Base-by-base conservation (phyloP, 371 early-diverging fungal species). In the Rhizopus delemar region DNA sequence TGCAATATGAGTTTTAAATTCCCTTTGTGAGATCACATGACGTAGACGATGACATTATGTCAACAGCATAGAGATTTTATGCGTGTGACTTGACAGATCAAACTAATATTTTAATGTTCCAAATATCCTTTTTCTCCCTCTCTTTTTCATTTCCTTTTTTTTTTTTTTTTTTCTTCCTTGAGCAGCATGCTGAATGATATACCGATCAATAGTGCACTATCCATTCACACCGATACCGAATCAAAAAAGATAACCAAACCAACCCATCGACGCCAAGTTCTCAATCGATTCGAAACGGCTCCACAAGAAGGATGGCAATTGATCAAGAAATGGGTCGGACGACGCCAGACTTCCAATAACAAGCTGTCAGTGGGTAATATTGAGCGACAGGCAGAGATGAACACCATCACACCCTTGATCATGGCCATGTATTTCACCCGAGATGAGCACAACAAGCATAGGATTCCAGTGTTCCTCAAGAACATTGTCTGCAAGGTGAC, bases 381-480 rank as follows among this genome's bases (percentile, higher is more conserved):
- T 5, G 59, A 65, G 28, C 51, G 69, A 9, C 60, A 60, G 36
- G 58, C 59, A 16, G 70, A 74, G 31, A 13, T 53, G 29, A 75
- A 75, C 45, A 58, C 59, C 5, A 28, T 72, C 0, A 57, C 66
- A 8, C 56, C 70, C 4, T 8, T 72, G 5, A 8, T 75, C 0
- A 13, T 75, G 22, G 62, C 64, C 31, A 65, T 63, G 51, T 8
- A 16, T 9, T 58, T 75, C 8, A 52, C 63, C 8, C 57, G 49
- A 9, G 75, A 75, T 35, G 75, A 75, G 38, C 31, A 69, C 3
- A 53, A 49, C n/a, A 35, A 48, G 8, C 61, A 49, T 16, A 41
- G 70, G 13, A 65, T 75, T 16, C 75, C 75, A 32, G 63, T 72
- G 5, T 57, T 75, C n/a, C 29, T 75, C 3, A 59, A 61, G 4